Evolutionary conservation across 345 rosid genomes (phyloP).

Genomic region (Noccaea bulbosa): DNA sequence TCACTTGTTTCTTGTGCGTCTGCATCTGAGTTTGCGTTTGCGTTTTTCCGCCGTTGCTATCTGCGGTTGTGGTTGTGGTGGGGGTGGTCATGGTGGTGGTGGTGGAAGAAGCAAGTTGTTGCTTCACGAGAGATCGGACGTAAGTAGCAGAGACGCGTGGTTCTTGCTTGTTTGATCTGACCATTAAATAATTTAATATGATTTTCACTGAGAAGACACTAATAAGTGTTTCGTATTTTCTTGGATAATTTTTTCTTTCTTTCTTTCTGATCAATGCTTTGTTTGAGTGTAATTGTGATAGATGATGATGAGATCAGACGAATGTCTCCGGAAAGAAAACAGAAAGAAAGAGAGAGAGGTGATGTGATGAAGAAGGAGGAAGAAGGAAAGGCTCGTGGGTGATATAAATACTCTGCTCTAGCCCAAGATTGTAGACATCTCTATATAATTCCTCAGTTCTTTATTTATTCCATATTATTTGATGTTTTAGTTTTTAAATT

Average conservation of each 20-base stretch:
- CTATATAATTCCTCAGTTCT: no score
- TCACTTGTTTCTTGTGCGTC: slow-evolving; percentile 81
- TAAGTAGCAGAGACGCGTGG: slow-evolving; percentile 36
- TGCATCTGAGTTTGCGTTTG: slow-evolving; percentile 57
- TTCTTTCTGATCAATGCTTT: slow-evolving; percentile 19
- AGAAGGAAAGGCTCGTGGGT: slow-evolving; percentile 42
- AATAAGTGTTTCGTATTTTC: not conserved
- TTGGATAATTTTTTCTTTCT: slow-evolving; percentile 5
- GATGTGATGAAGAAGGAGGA: slow-evolving; percentile 36
- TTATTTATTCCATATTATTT: no score
- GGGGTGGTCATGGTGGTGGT: slow-evolving; percentile 50
- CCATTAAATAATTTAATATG: not conserved
- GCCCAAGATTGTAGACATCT: slow-evolving; percentile 1
- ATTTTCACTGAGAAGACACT: slow-evolving; percentile 8
- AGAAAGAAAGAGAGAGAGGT: slow-evolving; percentile 37
- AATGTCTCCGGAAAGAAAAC: slow-evolving; percentile 37
- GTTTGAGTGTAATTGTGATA: slow-evolving; percentile 29
- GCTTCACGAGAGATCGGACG: slow-evolving; percentile 39
- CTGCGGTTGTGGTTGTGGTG: slow-evolving; percentile 42
- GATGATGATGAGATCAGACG: slow-evolving; percentile 27
- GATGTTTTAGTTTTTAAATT: no score
- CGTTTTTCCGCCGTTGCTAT: slow-evolving; percentile 41
- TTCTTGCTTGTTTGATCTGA: slow-evolving; percentile 35
- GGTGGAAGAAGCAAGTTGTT: slow-evolving; percentile 58
- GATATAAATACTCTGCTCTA: slow-evolving; percentile 46